phyloP scores from a whole-genome alignment of 2,329 filamentous ascomycete species.

The Fusarium secorum region DNA sequence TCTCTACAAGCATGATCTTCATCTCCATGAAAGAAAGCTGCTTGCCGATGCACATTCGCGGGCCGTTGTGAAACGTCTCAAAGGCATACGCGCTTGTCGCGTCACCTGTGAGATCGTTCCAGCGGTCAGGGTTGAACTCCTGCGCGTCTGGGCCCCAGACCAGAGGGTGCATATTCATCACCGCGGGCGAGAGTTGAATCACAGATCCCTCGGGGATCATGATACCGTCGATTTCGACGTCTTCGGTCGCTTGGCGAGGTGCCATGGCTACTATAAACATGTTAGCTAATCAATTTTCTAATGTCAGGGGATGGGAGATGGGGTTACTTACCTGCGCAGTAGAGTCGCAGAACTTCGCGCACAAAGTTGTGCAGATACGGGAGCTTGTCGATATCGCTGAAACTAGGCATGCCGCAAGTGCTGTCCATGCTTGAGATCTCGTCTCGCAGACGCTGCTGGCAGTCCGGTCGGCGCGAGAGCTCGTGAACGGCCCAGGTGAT shows the following conservation, averaged over 20 bases:
- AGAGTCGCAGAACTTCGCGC: slow-evolving; percentile 54
- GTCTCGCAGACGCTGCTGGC: slow-evolving; percentile 50
- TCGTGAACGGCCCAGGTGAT: slow-evolving; percentile 54
- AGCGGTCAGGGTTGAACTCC: slow-evolving; percentile 50
- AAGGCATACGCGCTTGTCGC: slow-evolving; percentile 45
- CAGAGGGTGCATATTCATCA: slow-evolving; percentile 47
- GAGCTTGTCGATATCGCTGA: slow-evolving; percentile 44
- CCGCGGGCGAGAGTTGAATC: slow-evolving; percentile 48
- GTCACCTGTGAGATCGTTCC: slow-evolving; percentile 42
- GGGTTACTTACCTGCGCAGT: slow-evolving; percentile 45
- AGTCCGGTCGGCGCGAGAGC: slow-evolving; percentile 46
- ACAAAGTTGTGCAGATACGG: slow-evolving; percentile 53
- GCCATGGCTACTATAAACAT: slow-evolving; percentile 42
- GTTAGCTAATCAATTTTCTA: not conserved
- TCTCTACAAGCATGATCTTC: slow-evolving; percentile 47
- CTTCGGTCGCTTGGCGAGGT: slow-evolving; percentile 46
- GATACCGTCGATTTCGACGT: slow-evolving; percentile 48
- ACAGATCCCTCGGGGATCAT: slow-evolving; percentile 51
- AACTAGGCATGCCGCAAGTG: slow-evolving; percentile 13
- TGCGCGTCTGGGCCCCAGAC: slow-evolving; percentile 50
- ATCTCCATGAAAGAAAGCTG: slow-evolving; percentile 49
- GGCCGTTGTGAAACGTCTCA: slow-evolving; percentile 49
- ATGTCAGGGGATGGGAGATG: not conserved
- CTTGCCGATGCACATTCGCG: slow-evolving; percentile 50
- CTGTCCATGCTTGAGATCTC: slow-evolving; percentile 45